Percentiles rank a stretch among this genome's conserved stretches.
Conservation (phyloP, 169 alveolate species). For the Cryptosporidium sp. region DNA sequence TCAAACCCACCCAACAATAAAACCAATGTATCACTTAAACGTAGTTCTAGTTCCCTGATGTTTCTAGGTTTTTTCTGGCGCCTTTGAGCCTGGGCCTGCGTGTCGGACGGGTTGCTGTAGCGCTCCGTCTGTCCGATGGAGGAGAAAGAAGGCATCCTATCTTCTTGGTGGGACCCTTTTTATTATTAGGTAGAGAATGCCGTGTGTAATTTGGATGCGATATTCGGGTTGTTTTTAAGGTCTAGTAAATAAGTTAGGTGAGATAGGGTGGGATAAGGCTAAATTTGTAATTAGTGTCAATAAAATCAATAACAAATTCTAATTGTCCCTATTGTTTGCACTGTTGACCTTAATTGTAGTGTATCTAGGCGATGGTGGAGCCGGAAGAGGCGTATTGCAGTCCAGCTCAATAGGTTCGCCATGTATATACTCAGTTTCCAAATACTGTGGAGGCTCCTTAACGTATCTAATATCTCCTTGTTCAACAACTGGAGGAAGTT, state of each 20-base stretch:
- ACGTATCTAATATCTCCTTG: slow-evolving; percentile 56
- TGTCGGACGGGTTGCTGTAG: no score
- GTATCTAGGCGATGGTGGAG: slow-evolving; percentile 60
- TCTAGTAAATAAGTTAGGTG: no score
- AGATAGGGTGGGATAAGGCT: no score
- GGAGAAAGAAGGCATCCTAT: no score
- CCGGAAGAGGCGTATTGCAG: slow-evolving; percentile 53
- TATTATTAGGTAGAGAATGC: no score
- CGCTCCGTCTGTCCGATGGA: no score
- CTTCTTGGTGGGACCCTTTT: no score
- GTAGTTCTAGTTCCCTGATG: neutral
- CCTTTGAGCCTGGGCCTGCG: no score
- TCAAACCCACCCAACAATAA: slow-evolving; percentile 24
- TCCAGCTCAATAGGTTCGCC: slow-evolving; percentile 64
- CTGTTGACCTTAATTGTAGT: slow-evolving; percentile 33
- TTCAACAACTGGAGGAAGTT: slow-evolving; percentile 74
- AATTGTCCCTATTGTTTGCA: neutral
- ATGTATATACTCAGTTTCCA: slow-evolving; percentile 63
- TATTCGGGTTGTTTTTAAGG: no score
- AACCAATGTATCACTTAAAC: slow-evolving; percentile 69
- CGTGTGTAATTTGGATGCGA: no score
- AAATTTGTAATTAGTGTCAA: no score
- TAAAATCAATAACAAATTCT: neutral
- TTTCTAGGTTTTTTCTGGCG: no score
- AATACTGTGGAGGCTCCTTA: slow-evolving; percentile 68